Percentiles rank a stretch among this genome's conserved stretches.
These are phyloP conservation scores for Rhizopus stolonifer DNA, from an alignment of 371 early-diverging fungal genomes.

Conservation along the genomic window DNA sequence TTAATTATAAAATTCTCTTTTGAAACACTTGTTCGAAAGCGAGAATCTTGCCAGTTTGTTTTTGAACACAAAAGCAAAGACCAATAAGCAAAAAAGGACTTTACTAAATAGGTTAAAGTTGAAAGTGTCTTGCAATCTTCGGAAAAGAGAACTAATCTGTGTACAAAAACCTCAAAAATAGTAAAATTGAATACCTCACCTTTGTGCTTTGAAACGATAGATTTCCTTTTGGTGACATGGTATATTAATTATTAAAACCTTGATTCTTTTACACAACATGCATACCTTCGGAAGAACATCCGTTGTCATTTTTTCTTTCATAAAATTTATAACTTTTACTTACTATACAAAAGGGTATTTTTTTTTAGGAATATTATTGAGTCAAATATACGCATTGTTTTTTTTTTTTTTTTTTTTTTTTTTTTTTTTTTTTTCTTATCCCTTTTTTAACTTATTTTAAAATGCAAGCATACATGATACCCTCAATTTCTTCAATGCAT, in stretches of 20 bases:
- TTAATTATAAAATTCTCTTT: too few species aligned
- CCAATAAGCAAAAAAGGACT: neutral
- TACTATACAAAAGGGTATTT: neutral
- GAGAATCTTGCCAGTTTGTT: slow-evolving; percentile 24
- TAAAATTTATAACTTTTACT: slow-evolving; percentile 1
- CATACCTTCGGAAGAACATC: neutral
- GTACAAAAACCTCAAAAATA: neutral
- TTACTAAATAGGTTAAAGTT: slow-evolving; percentile 5
- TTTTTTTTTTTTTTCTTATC: slow-evolving; percentile 1
- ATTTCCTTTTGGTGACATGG: neutral
- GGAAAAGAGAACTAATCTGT: neutral
- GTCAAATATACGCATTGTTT: too few species aligned
- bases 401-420: slow-evolving; percentile 16
- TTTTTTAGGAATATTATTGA: too few species aligned
- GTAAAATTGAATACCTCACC: neutral
- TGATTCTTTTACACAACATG: neutral
- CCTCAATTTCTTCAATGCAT: slow-evolving; percentile 15
- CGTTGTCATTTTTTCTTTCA: neutral
- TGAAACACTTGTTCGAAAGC: slow-evolving; percentile 23
- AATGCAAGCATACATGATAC: slow-evolving; percentile 18
- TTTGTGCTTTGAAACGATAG: neutral
- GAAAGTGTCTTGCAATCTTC: neutral
- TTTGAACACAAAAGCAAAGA: slow-evolving; percentile 17
- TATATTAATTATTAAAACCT: neutral
- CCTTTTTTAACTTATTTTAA: slow-evolving; percentile 10